These are phyloP conservation scores for Cucumis melo DNA, from an alignment of 306 rosid genomes.

Conservation along the genomic window DNA sequence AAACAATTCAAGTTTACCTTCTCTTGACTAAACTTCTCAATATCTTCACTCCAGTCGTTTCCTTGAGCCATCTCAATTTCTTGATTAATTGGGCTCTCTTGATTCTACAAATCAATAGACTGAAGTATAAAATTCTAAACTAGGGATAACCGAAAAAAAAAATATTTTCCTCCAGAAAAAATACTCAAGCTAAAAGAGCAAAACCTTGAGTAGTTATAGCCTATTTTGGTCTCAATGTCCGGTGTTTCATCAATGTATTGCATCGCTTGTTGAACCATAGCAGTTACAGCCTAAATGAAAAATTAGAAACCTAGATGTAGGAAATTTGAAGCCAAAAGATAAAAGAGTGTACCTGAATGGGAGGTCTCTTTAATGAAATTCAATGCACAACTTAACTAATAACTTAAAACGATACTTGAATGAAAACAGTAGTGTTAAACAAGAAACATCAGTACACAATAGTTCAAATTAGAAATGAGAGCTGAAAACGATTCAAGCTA, in stretches of 20 bases:
- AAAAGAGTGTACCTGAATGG: neutral
- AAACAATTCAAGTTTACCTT: no score
- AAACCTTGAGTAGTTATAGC: constrained; percentile 88
- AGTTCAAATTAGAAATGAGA: neutral
- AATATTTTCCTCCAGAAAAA: neutral
- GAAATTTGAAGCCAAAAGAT: neutral
- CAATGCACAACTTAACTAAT: neutral
- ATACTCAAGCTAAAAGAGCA: neutral
- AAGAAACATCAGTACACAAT: neutral
- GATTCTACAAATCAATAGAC: constrained; percentile 24
- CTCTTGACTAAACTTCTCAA: no score
- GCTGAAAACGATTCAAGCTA: neutral
- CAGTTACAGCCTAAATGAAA: constrained; percentile 13
- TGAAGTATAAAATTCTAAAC: neutral
- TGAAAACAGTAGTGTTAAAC: neutral
- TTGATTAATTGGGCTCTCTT: constrained; percentile 75
- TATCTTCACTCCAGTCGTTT: no score
- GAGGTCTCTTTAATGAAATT: neutral
- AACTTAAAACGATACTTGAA: neutral
- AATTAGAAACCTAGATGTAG: neutral
- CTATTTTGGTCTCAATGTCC: constrained; percentile 53
- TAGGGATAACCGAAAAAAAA: neutral
- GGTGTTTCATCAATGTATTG: constrained; percentile 83
- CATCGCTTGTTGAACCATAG: constrained; percentile 96
- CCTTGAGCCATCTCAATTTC: no score